Percentiles rank a stretch among this genome's conserved stretches.
phyloP scores from a whole-genome alignment of 2,329 filamentous ascomycete genomes.

The Blastomyces emzantsi region DNA sequence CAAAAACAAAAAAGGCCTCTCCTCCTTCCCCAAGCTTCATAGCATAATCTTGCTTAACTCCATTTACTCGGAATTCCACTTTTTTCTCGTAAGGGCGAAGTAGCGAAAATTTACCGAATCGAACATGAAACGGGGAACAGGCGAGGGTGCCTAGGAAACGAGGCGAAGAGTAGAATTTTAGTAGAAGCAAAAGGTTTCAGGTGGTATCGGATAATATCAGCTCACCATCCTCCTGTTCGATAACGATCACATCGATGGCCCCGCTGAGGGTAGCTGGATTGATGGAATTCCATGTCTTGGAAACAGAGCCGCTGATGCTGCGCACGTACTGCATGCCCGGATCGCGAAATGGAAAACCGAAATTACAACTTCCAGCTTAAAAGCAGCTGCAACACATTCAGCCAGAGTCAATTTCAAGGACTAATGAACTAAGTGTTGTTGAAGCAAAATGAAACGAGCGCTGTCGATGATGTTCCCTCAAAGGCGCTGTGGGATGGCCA shows the following conservation, averaged over 20 bases:
- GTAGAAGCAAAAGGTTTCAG: not conserved
- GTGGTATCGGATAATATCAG: not conserved
- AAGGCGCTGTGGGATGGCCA: not conserved
- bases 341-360: not conserved
- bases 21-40: conserved; percentile 98
- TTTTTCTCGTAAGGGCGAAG: conserved; percentile 96
- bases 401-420: not conserved
- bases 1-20: conserved; percentile 98
- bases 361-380: not conserved
- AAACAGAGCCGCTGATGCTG: conserved; percentile 88
- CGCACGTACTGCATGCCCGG: conserved; percentile 88
- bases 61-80: conserved; percentile 96
- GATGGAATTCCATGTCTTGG: conserved; percentile 99
- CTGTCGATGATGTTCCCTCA: not conserved
- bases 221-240: conserved; percentile 86
- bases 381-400: not conserved
- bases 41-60: conserved; percentile 79
- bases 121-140: conserved; percentile 96
- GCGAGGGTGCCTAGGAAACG: conserved; percentile 52
- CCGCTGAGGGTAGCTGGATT: conserved; percentile 95
- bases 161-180: conserved; percentile 11
- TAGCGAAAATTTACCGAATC: conserved; percentile 97
- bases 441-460: not conserved
- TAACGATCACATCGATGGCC: conserved; percentile 97
- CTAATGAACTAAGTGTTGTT: not conserved